Evolutionary conservation across 768 basidiomycete genomes (phyloP).

Genomic region (Suillus clintonianus): DNA sequence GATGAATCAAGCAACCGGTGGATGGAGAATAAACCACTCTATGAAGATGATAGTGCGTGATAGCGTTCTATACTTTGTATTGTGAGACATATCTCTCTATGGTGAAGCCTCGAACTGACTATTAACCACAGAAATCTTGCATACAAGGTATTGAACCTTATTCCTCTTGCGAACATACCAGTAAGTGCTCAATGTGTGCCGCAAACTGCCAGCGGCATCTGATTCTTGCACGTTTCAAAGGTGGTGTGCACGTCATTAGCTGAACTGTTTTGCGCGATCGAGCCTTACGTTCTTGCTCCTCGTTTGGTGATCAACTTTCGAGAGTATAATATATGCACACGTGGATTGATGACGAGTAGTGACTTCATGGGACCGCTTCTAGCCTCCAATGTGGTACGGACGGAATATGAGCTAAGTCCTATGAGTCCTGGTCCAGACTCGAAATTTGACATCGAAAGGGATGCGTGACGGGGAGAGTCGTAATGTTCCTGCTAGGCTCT

Average conservation of each 20-base stretch:
- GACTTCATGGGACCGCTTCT: background rate
- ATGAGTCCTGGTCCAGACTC: background rate
- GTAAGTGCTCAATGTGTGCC: background rate
- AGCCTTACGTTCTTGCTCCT: background rate
- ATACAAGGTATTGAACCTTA: background rate
- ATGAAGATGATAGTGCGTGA: slow-evolving; percentile 12
- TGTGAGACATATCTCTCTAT: slow-evolving; percentile 2
- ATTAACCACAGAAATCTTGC: slow-evolving; percentile 6
- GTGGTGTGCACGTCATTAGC: background rate
- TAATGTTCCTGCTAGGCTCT: background rate
- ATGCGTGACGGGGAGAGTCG: background rate
- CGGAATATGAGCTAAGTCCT: background rate
- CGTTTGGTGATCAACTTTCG: background rate
- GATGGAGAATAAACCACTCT: slow-evolving; percentile 7
- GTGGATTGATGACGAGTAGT: background rate
- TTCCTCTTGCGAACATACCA: background rate
- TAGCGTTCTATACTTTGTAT: slow-evolving; percentile 12
- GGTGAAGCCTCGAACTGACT: background rate
- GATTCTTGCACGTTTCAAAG: background rate
- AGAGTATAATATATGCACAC: background rate
- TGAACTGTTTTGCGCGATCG: background rate
- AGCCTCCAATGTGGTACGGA: background rate
- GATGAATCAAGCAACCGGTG: slow-evolving; percentile 1
- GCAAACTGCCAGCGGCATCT: background rate
- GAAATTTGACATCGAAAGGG: background rate